Evolutionary conservation across 805 yeast species (phyloP), one percentile per base, ranked within the genome.

Genomic region (Saccharomyces cerevisiae): DNA sequence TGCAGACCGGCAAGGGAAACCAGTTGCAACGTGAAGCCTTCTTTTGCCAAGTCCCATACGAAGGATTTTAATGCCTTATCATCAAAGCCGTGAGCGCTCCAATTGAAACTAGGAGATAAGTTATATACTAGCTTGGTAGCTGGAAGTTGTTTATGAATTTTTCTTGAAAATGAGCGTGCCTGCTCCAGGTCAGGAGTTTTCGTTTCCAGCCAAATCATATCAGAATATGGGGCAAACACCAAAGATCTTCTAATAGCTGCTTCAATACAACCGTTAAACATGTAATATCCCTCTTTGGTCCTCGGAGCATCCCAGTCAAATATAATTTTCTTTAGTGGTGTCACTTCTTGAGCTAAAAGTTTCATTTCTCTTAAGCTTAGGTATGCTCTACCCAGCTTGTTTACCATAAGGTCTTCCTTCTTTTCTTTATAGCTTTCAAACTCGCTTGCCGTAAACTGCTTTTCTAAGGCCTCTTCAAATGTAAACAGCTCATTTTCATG

Each of bases 271-370:
- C 78, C 70, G 53, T 74, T 66, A 55, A 74, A 75, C 59, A 77
- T 73, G 61, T 78, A 78, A 62, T 78, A 78, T 2, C 87, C 87
- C 57, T 81, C 85, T 50, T 76, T 70, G 6, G 85, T 80, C 53
- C 81, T 73, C 49, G 85, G 82, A 4, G 79, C 77, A 55, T 82
- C 85, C 84, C 84, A 79, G 63, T 81, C 79, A 55, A 81, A 82
- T 57, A 61, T 65, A 14, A 80, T 64, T 6, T 64, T 72, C 4
- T 56, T 58, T 1, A 72, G 73, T 21, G 67, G 67, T 56, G 71
- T 51, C 53, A 64, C 53, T 56, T 65, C 56, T 53, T 65, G 52
- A 64, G 60, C 61, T 2, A 70, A 46, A 1, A 51, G 48, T 47
- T 54, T 57, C 61, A 53, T 55, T 30, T 53, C 68, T 27, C 52